A percentile compares a stretch with the other conserved stretches of the same genome.
Conservation (phyloP, 768 basidiomycete genomes). For the Boletus tomentosulus region DNA sequence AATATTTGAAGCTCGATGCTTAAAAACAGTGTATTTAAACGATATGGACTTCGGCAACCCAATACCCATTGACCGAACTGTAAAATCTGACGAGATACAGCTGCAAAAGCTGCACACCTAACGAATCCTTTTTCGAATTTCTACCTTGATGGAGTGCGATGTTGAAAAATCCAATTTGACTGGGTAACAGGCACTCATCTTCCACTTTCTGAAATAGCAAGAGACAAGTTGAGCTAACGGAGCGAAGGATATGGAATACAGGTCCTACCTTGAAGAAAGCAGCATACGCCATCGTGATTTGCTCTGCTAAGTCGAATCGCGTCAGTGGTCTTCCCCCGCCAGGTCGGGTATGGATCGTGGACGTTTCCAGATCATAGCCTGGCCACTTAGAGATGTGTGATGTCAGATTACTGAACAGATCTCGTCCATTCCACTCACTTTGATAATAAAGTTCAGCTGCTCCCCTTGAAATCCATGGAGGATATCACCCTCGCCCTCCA, state of each 20-base stretch:
- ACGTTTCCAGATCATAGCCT: background rate
- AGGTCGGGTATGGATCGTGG: background rate
- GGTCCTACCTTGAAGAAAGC: background rate
- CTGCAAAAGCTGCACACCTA: slow-evolving; percentile 1
- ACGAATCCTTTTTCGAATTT: background rate
- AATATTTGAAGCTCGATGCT: too few species aligned
- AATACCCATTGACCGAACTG: background rate
- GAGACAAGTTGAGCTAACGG: background rate
- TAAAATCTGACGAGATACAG: background rate
- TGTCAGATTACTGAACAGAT: background rate
- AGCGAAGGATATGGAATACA: too few species aligned
- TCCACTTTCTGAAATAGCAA: background rate
- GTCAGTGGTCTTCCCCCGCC: background rate
- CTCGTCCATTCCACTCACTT: background rate
- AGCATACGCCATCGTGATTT: background rate
- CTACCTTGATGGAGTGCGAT: slow-evolving; percentile 3
- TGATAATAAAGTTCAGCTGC: background rate
- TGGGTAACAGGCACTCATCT: background rate
- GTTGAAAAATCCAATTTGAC: background rate
- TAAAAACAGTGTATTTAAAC: too few species aligned
- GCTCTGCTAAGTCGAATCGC: background rate
- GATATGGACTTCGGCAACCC: slow-evolving; percentile 1
- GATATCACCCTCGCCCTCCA: background rate
- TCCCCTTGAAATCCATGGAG: background rate
- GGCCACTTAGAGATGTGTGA: background rate